phyloP scores from a whole-genome alignment of 495 filamentous ascomycete species.

The Cercophora newfieldiana region DNA sequence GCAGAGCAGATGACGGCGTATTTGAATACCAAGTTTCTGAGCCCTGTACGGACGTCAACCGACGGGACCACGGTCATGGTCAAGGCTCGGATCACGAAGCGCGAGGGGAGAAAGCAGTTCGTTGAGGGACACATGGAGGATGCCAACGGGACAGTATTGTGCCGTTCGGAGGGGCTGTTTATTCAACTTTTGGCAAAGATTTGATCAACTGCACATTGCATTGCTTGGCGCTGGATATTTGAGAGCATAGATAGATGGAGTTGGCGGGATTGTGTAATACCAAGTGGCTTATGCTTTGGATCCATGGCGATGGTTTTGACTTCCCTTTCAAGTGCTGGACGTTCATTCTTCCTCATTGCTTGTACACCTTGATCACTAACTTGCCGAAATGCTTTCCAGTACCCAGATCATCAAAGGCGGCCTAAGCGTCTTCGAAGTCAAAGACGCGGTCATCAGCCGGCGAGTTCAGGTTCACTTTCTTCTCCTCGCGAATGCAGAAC shows the following conservation, averaged over 20 bases:
- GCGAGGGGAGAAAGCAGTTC: slow-evolving; percentile 49
- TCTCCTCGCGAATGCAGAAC: slow-evolving; percentile 36
- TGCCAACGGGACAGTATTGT: slow-evolving; percentile 40
- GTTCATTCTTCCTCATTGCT: neutral
- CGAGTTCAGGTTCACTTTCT: slow-evolving; percentile 30
- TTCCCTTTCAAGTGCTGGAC: neutral
- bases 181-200: slow-evolving; percentile 34
- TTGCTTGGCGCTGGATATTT: neutral
- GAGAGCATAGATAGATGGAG: slow-evolving; percentile 4
- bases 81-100: slow-evolving; percentile 40
- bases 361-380: slow-evolving; percentile 41
- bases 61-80: slow-evolving; percentile 52
- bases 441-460: slow-evolving; percentile 42
- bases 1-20: slow-evolving; percentile 54
- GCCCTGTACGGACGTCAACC: slow-evolving; percentile 48
- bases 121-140: slow-evolving; percentile 46
- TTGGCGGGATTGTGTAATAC: neutral
- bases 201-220: slow-evolving; percentile 3
- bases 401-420: slow-evolving; percentile 48
- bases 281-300: neutral
- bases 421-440: slow-evolving; percentile 38
- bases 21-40: slow-evolving; percentile 57
- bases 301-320: neutral
- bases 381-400: slow-evolving; percentile 48
- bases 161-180: slow-evolving; percentile 50